Evolutionary conservation across 139 green algal genomes (phyloP), one percentile per base, ranked within the genome.

Genomic region (Chlamydomonas sp.): DNA sequence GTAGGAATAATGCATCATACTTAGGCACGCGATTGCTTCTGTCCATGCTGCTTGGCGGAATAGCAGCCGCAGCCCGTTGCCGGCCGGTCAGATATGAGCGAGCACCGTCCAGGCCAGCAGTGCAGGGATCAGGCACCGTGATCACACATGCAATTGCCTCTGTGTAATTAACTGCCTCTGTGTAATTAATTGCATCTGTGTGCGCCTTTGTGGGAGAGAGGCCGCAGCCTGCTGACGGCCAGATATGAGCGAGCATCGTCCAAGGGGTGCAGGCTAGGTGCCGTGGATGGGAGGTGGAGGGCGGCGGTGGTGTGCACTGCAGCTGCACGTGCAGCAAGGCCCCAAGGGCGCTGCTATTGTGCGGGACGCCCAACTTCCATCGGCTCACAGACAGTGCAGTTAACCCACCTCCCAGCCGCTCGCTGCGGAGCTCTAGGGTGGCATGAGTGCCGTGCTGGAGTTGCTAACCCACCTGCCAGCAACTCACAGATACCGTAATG

Each of bases 331-430:
- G 31, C 31, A 49, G 31, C 31, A 76, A 17, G 71, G 15, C 15
- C 15, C 15, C 15, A 57, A 17, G 71, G 71, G 16, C 5, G 71
- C 31, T 49, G 31, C 31, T 49, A 17, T 20, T 4, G 67, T 4
- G 14, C 20, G 14, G 14, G 14, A 5, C 18, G 10, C 67, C 10
- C 71, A 2, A 5, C 5, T 6, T 20, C 81, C 31, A 49, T 49
- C 31, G 31, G 31, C 31, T 49, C 31, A 49, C 31, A 49, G 31
- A 49, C 31, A 49, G 31, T 49, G 31, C 31, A 49, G 31, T 49
- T 49, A 72, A 63, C 80, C 82, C 78, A 92, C 90, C 85, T 78
- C 91, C 87, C 16, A 89, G 49, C 57, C 89, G 5, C 14, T 15
- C 63, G 9, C 71, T 71, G 16, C 96, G 84, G 2, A 85, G 10